These are phyloP conservation scores for Saccharomycopsis sp. DNA, from an alignment of 805 yeast genomes.

Conservation along the genomic window DNA sequence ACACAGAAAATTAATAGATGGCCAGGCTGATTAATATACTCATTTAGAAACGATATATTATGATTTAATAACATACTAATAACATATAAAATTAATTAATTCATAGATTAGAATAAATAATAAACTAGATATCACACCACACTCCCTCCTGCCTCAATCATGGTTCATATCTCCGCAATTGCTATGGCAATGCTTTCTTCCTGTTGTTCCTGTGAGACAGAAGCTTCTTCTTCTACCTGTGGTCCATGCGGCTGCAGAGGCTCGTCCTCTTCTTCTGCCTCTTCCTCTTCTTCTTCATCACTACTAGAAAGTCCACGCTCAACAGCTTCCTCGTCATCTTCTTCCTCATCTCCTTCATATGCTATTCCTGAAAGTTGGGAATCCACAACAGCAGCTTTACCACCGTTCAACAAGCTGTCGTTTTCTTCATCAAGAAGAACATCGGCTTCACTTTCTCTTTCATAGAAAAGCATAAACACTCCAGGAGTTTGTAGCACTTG, in stretches of 20 bases:
- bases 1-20: neutral
- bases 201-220: neutral
- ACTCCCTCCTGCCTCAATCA: too few species aligned
- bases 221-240: too few species aligned
- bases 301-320: neutral
- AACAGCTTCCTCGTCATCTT: neutral
- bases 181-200: neutral
- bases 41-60: too few species aligned
- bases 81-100: too few species aligned
- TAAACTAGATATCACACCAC: too few species aligned
- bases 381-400: neutral
- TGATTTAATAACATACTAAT: too few species aligned
- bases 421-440: slow-evolving; percentile 25
- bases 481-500: slow-evolving; percentile 82
- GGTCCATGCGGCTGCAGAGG: neutral
- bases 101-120: too few species aligned
- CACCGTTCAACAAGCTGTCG: neutral
- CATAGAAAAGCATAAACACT: slow-evolving; percentile 90
- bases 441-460: slow-evolving; percentile 38
- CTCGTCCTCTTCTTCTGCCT: neutral
- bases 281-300: neutral
- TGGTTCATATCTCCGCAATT: neutral
- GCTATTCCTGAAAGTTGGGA: neutral
- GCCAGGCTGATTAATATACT: neutral
- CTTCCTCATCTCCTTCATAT: neutral